Base-by-base conservation (phyloP, 2,329 filamentous ascomycete species). In the Intubia oerlemansii region DNA sequence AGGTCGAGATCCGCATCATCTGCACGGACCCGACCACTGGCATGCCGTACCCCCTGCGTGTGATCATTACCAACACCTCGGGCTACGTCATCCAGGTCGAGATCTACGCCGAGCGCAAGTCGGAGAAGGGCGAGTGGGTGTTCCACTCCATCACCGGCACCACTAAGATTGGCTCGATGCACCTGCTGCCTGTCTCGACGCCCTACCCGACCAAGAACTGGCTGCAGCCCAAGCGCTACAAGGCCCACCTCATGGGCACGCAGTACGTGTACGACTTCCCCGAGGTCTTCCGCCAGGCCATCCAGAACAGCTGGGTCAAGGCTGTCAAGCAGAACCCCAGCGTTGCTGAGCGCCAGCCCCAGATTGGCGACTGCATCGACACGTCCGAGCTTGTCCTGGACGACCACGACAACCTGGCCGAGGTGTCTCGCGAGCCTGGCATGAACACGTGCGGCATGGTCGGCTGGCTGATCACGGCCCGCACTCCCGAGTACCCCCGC, bases 221-320 rank as follows among this genome's bases (percentile, higher is more conserved):
- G 62, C 66, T 98, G 35, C 88, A 98, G 57, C 88, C 88, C 37
- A 95, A 95, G 72, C 73, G 88, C 43, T 95, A 98, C 72, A 93
- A 92, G 74, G 88, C 88, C 41, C 88, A 98, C 50, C 61, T 95
- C 36, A 93, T 98, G 84, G 88, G 88, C 38, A 98, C 88, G 17
- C 88, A 98, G 55, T 98, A 93, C 49, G 88, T 95, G 31, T 98
- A 98, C 51, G 88, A 98, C 54, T 98, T 98, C 75, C 88, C 88
- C 17, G 88, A 98, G 63, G 72, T 98, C 27, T 98, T 98, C 77
- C 72, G 88, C 46, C 88, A 95, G 55, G 82, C 88, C 25, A 81
- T 92, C 47, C 82, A 93, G 59, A 93, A 93, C 62, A 78, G 69
- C 54, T 98, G 88, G 88, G 56, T 59, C 45, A 73, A 74, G 50